Evolutionary conservation across 768 basidiomycete species (phyloP), one percentile per base, ranked within the genome.

Genomic region (Suillus cothurnatus): DNA sequence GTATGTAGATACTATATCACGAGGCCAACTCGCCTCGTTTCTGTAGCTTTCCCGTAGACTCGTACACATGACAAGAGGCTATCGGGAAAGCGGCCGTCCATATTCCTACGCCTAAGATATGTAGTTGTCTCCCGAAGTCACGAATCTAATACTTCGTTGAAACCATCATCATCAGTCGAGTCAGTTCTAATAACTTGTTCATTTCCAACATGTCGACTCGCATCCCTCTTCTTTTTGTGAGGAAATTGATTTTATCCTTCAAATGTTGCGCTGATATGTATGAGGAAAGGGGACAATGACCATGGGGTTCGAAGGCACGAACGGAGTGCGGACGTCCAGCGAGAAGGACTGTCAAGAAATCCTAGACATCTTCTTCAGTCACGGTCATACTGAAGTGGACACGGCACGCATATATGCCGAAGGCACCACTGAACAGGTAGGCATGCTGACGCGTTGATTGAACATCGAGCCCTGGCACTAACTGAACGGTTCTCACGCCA

Each of bases 341-440:
- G 66, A 73, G 28, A 66, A 72, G 6, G 75, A 80, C 47, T 80
- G 78, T 62, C 81, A 84, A 65, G 78, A 79, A 50, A 80, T 86
- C 55, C 65, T 87, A 56, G 78, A 85, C 38, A 69, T 75, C 4
- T 84, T 83, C 72, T 74, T 81, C 55, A 68, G 69, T 17, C 72
- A 80, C 53, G 83, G 82, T 4, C 77, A 83, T 62, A 76, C 68
- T 9, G 81, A 84, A 69, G 72, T 88, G 28, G 86, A 88, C 64
- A 84, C 85, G 0, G 82, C 86, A 11, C 78, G 84, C 21, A 69
- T 78, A 8, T 87, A 89, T 63, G 79, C 75, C 14, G 79, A 78
- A 31, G 85, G 86, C 1, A 87, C 87, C 0, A 85, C 86, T 8
- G 87, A 90, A 71, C 78, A 80, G 71, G 84, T 82, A 12, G n/a